phyloP scores from a whole-genome alignment of 352 stramenopile genomes.

The Pythium sp. region DNA sequence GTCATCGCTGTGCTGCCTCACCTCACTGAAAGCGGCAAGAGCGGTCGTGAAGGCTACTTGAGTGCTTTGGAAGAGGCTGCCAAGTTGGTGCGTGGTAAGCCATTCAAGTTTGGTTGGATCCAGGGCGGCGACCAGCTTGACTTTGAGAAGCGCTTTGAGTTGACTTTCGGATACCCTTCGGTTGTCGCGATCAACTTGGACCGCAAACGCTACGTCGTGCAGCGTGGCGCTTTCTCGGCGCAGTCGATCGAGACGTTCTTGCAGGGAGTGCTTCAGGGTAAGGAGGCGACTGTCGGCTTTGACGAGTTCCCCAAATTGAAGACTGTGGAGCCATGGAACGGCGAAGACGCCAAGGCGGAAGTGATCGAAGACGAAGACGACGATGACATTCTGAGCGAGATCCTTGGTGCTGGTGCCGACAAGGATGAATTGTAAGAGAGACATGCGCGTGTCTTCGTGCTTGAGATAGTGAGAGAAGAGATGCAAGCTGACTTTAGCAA shows the following conservation, averaged over 20 bases:
- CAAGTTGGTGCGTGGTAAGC: conserved; percentile 87
- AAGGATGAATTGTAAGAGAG: conserved; percentile 80
- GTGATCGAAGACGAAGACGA: conserved; percentile 79
- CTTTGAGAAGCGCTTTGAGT: conserved; percentile 83
- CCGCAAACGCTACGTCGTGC: conserved; percentile 80
- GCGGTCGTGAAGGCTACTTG: conserved; percentile 83
- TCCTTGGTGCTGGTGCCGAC: conserved; percentile 44
- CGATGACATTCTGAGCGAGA: conserved; percentile 87
- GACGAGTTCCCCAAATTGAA: conserved; percentile 59
- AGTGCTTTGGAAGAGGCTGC: conserved; percentile 72
- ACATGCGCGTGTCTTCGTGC: background rate
- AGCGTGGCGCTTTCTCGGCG: conserved; percentile 68
- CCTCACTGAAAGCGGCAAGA: conserved; percentile 87
- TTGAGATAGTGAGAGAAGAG: background rate
- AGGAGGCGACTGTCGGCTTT: conserved; percentile 60
- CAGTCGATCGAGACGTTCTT: conserved; percentile 75
- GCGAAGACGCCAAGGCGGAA: conserved; percentile 74
- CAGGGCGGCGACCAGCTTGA: conserved; percentile 83
- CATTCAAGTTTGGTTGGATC: conserved; percentile 91
- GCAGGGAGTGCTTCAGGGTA: conserved; percentile 65
- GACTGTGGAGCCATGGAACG: conserved; percentile 75
- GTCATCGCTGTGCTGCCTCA: conserved; percentile 88
- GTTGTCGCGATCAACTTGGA: conserved; percentile 87
- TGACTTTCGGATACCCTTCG: conserved; percentile 91
- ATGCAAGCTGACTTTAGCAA: background rate